Evolutionary conservation across 305 asterid species (phyloP), one percentile per base, ranked within the genome.

Genomic region (Fraxinus sp.): DNA sequence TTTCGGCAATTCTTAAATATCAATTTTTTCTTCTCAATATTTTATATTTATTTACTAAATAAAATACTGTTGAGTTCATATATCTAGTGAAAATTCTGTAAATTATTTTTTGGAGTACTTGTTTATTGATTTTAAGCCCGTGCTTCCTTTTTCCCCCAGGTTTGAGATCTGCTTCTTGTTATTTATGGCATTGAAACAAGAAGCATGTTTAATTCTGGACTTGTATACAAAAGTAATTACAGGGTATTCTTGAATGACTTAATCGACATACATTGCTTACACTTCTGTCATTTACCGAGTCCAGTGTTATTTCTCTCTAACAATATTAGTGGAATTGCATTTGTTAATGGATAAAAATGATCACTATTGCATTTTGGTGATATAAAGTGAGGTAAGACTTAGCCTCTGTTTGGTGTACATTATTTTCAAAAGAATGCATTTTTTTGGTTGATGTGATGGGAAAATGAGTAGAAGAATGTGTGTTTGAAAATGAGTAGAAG

Each of bases 221-320:
- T 70, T 57, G 46, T 26, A 46, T 18, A 5, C 18, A 59, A 59
- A 36, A 20, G 16, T 13, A 37, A n/a, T 81, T 75, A 62, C 10
- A 62, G 32, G 68, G 0, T 75, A 16, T 14, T 24, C 30, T 28
- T 73, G 32, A 76, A 18, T 26, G 16, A n/a, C 26, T 77, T 22
- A 37, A 28, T 24, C 49, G 57, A 73, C 64, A n/a, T 78, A 82
- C 71, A 72, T 85, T 80, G 68, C 52, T 82, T 64, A 46, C 75
- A 33, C 57, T 78, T 78, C 75, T 79, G 79, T 78, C 57, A 74
- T 43, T 79, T 80, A n/a, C n/a, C n/a, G n/a, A n/a, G n/a, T n/a
- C n/a, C n/a, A n/a, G n/a, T n/a, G n/a, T n/a, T n/a, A n/a, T n/a
- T n/a, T n/a, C n/a, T n/a, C n/a, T n/a, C n/a, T n/a, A n/a, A n/a